A percentile compares a stretch with the other conserved stretches of the same genome.
Conservation (phyloP, 2,329 filamentous ascomycete species). For the Xenosphaeropsis pyriputrescens region DNA sequence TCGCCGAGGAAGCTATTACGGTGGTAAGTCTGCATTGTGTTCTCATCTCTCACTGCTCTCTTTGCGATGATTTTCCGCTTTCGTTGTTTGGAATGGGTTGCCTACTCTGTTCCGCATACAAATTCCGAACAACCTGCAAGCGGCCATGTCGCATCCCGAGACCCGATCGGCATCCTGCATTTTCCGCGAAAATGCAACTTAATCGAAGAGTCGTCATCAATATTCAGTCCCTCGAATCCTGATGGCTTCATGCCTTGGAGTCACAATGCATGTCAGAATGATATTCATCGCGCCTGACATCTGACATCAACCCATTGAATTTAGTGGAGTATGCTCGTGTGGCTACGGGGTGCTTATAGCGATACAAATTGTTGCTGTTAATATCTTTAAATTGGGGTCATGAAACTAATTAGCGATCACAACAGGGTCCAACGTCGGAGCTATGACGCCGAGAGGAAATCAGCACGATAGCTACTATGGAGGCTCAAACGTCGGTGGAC, state of each 20-base stretch:
- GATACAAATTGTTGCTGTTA: background rate
- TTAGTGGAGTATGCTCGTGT: slow-evolving; percentile 1
- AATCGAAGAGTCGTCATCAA: too few species aligned
- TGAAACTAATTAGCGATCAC: slow-evolving; percentile 3
- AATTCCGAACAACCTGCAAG: too few species aligned
- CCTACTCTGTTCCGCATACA: slow-evolving; percentile 6
- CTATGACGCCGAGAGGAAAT: slow-evolving; percentile 13
- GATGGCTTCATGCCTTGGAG: too few species aligned
- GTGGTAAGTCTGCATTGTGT: slow-evolving; percentile 19
- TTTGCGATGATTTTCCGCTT: slow-evolving; percentile 3
- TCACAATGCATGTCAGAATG: too few species aligned
- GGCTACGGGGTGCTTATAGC: background rate
- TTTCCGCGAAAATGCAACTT: too few species aligned
- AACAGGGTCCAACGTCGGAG: slow-evolving; percentile 16
- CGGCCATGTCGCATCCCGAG: too few species aligned
- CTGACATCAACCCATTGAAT: background rate
- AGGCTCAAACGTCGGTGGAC: slow-evolving; percentile 9
- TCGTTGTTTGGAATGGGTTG: slow-evolving; percentile 8
- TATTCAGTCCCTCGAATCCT: too few species aligned
- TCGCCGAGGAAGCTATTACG: slow-evolving; percentile 46
- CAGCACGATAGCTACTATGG: slow-evolving; percentile 18
- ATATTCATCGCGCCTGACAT: too few species aligned
- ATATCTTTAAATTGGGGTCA: background rate
- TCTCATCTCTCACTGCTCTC: slow-evolving; percentile 7
- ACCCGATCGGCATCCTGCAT: too few species aligned